Conservation (phyloP, 345 rosid species). For the Gossypium ekmanianum region DNA sequence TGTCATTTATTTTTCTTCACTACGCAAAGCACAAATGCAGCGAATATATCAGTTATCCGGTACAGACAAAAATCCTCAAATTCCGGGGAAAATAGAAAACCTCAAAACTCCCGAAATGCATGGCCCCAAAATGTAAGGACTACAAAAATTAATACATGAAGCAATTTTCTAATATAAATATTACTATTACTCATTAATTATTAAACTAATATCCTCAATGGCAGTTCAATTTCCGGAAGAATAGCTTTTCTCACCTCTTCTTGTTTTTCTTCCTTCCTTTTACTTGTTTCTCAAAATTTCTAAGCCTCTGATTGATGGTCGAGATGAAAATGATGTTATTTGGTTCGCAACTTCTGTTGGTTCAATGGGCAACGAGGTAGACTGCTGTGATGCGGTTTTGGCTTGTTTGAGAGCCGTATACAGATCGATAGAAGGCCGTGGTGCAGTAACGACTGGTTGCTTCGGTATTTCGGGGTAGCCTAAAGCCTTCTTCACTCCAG, state of each 20-base stretch:
- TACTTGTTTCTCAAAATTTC: slow-evolving; percentile 69
- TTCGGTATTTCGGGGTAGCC: slow-evolving; percentile 57
- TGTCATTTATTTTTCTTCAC: neutral
- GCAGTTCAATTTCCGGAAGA: neutral
- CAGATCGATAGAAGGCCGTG: slow-evolving; percentile 46
- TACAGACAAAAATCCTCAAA: neutral
- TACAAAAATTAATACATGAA: neutral
- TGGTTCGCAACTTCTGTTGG: slow-evolving; percentile 34
- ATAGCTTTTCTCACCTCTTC: slow-evolving; percentile 46
- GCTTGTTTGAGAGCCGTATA: slow-evolving; percentile 51
- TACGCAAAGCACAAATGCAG: neutral
- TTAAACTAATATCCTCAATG: neutral
- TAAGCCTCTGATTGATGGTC: slow-evolving; percentile 58
- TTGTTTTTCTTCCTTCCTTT: slow-evolving; percentile 74
- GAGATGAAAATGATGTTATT: slow-evolving; percentile 30
- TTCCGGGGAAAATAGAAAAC: neutral
- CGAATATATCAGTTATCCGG: neutral
- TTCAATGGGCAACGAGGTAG: slow-evolving; percentile 28
- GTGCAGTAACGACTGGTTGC: slow-evolving; percentile 32
- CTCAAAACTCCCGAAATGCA: neutral
- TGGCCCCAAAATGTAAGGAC: no score
- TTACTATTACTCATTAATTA: neutral
- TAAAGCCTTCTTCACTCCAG: slow-evolving; percentile 61
- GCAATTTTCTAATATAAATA: neutral
- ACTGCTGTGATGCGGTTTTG: slow-evolving; percentile 29